Evolutionary conservation across 78 protist species (phyloP), one percentile per base, ranked within the genome.

Genomic region (Emiliania huxleyi): DNA sequence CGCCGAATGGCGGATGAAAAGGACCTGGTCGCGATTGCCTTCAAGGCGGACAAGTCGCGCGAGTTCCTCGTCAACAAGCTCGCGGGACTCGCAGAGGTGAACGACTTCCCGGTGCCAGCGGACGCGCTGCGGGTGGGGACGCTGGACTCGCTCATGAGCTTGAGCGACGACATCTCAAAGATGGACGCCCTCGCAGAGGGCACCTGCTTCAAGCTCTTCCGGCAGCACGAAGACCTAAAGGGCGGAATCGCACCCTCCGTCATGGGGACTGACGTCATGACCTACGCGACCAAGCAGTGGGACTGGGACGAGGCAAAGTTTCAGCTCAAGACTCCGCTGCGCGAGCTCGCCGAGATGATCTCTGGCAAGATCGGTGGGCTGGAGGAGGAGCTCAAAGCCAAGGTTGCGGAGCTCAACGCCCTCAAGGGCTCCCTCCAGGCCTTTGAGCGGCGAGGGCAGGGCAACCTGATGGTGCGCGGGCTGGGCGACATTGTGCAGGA

Each of bases 81-180:
- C 29, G 62, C 62, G 29, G 62, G 62, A 15, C 62, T 52, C 62
- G 62, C 62, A 8, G 62, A 52, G 62, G 62, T 52, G 62, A 8
- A 52, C 15, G 62, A 52, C 62, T 62, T 62, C 73, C 22, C 73
- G 12, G 73, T 71, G 42, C 81, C 81, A 71, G 42, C 18, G 1
- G 81, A 25, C 42, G 18, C 2, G 81, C 69, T 96, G 69, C 40
- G 91, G 69, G 97, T 95, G 8, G 98, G 98, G 43, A 96, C 98
- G 43, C 93, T 95, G 22, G 97, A 96, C 84, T 48, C 94, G 29
- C 95, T 96, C 15, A 94, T 96, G 75, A 48, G 46, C 2, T 45
- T 94, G 33, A 38, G 90, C 38, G 98, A 96, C 79, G 97, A 96
- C 5, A 92, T 96, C 6, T 11, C 3, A 8, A 91, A 91, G 71